Evolutionary conservation across 768 basidiomycete species (phyloP), one percentile per base, ranked within the genome.

Genomic region (Leccinum ochraceum): DNA sequence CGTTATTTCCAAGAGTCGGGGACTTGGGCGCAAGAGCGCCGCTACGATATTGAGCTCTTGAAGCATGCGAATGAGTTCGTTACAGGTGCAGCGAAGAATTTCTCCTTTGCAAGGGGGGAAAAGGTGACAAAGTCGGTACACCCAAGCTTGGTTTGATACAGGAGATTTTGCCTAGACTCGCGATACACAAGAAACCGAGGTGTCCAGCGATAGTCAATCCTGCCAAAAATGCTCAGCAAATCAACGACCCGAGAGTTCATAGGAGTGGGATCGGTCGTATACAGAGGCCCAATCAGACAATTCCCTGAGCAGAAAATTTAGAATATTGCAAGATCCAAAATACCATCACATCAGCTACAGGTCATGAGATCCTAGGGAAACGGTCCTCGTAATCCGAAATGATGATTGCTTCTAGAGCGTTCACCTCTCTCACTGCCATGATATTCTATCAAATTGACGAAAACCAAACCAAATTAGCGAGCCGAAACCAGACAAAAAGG

Each of bases 321-420:
- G 16, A 17, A 46, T 50, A 50, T 50, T 50, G 20, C 17, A 20
- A 10, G 44, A 20, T 46, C 20, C 44, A 46, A 42, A 1, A 46
- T 46, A 20, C 44, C 16, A 14, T 60, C 39, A 32, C 24, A 17
- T 49, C 51, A 56, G 32, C 20, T 53, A 58, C 44, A 57, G 24
- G 28, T 72, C 62, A 73, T 3, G 66, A 57, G 30, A 63, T 24
- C 6, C 54, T n/a, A 50, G 69, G 67, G 49, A 71, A 72, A 17
- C 74, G 77, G 59, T 86, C 85, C 56, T 87, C 84, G 63, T 88
- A 92, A 65, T 80, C 81, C 24, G 85, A 82, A 71, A 89, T 91
- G 36, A 89, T 77, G 56, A 93, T 86, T 1, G 91, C 91, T 53
- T 87, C 85, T 54, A 93, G 79, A 64, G 83, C 86, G 30, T 79